Evolutionary conservation across 2,329 filamentous ascomycete species (phyloP).

Genomic region (Trichoderma polysporum): DNA sequence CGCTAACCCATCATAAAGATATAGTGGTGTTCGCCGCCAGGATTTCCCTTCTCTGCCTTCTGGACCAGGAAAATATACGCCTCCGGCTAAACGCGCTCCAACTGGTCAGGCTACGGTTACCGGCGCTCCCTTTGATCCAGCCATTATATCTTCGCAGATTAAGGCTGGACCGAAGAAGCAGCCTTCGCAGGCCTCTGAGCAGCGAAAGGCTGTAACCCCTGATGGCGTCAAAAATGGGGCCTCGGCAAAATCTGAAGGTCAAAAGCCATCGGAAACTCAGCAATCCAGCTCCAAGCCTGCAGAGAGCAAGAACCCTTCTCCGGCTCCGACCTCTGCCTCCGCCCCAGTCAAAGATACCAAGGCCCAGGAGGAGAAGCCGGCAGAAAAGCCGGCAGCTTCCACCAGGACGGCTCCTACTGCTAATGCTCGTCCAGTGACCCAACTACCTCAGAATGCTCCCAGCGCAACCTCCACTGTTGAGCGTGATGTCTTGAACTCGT

Average conservation of each 20-base stretch:
- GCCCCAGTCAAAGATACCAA: conserved; percentile 35
- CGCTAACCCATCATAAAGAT: conserved; percentile 50
- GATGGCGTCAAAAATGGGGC: conserved; percentile 34
- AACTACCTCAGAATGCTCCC: conserved; percentile 32
- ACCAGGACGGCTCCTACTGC: conserved; percentile 13
- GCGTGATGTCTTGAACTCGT: conserved; percentile 60
- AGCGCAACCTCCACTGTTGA: conserved; percentile 63
- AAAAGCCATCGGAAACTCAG: conserved; percentile 31
- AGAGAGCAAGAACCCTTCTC: conserved; percentile 31
- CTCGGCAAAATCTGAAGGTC: conserved; percentile 29
- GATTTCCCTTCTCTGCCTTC: conserved; percentile 66
- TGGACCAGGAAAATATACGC: conserved; percentile 69
- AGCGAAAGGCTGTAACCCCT: conserved; percentile 22
- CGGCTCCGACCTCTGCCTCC: conserved; percentile 26
- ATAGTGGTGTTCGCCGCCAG: conserved; percentile 84
- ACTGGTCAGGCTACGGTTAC: conserved; percentile 70
- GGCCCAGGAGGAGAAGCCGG: conserved; percentile 32
- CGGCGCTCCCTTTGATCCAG: conserved; percentile 78
- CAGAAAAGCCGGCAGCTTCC: conserved; percentile 30
- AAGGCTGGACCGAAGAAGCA: conserved; percentile 46
- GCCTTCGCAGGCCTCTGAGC: conserved; percentile 24
- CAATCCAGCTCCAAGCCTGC: conserved; percentile 31
- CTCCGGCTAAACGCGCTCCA: conserved; percentile 81
- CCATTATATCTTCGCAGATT: conserved; percentile 86
- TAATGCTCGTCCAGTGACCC: neutral